A percentile compares a stretch with the other conserved stretches of the same genome.
These are phyloP conservation scores for Penicillium chermesinum DNA, from an alignment of 495 filamentous ascomycete genomes.

Conservation along the genomic window DNA sequence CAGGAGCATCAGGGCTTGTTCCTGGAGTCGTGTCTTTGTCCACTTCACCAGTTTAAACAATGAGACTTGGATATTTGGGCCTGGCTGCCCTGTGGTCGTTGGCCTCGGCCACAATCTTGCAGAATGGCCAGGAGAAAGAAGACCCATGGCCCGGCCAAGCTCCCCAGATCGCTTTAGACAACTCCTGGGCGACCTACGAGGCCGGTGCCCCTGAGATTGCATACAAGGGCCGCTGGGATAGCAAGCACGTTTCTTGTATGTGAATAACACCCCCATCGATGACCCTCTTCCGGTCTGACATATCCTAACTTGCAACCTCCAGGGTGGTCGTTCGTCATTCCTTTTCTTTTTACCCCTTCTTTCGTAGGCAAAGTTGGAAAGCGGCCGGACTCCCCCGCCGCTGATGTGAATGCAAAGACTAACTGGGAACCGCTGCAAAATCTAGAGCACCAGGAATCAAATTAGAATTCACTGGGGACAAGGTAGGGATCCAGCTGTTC, in stretches of 20 bases:
- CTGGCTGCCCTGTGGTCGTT: constrained; percentile 14
- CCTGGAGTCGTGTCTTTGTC: neutral
- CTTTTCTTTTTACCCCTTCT: neutral
- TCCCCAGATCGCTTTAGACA: constrained; percentile 19
- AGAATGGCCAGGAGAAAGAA: constrained; percentile 55
- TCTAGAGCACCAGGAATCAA: constrained; percentile 54
- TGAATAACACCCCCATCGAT: constrained; percentile 14
- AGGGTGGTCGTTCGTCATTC: constrained; percentile 38
- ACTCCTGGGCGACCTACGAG: constrained; percentile 47
- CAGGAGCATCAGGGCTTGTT: too few relatives aligned
- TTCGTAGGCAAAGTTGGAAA: neutral
- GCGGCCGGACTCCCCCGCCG: too few relatives aligned
- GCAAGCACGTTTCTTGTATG: constrained; percentile 61
- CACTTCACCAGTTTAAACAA: constrained; percentile 4
- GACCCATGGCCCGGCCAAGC: constrained; percentile 34
- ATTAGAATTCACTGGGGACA: constrained; percentile 59
- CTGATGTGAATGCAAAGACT: neutral
- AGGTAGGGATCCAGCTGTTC: constrained; percentile 26
- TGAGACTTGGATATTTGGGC: constrained; percentile 13
- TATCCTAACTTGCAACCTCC: constrained; percentile 10
- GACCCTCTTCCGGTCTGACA: neutral
- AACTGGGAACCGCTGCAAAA: constrained; percentile 6
- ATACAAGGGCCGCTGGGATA: constrained; percentile 68
- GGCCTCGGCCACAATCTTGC: constrained; percentile 47
- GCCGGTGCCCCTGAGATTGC: constrained; percentile 56